A percentile compares a stretch with the other conserved stretches of the same genome.
Conservation (phyloP, 1,139 yeast genomes). For the Yamadazyma atmosphaerica region DNA sequence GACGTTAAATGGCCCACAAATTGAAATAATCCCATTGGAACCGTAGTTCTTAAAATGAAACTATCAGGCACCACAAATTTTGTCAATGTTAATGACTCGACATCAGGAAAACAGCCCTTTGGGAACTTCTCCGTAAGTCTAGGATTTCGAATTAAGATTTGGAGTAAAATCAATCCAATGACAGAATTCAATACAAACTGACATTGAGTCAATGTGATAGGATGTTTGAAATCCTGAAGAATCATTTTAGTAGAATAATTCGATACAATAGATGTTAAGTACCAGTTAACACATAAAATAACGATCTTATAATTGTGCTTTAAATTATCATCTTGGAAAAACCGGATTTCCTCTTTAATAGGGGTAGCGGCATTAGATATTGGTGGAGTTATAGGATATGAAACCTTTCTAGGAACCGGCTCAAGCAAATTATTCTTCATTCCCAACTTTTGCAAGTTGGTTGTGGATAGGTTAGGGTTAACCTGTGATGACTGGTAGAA, state of each 20-base stretch:
- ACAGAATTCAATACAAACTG: conserved; percentile 74
- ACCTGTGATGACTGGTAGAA: conserved; percentile 18
- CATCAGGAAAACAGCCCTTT: conserved; percentile 54
- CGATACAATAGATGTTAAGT: conserved; percentile 75
- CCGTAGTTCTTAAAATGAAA: conserved; percentile 62
- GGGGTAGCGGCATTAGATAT: conserved; percentile 37
- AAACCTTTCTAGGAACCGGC: conserved; percentile 15
- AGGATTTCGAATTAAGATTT: conserved; percentile 20
- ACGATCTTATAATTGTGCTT: conserved; percentile 30
- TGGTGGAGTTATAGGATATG: conserved; percentile 39
- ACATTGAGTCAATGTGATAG: conserved; percentile 80
- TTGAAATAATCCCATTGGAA: conserved; percentile 94
- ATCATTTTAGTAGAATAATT: conserved; percentile 80
- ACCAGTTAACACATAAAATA: conserved; percentile 71
- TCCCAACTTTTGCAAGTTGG: conserved; percentile 24
- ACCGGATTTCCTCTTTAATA: conserved; percentile 12
- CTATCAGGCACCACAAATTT: conserved; percentile 52
- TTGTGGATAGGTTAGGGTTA: conserved; percentile 31
- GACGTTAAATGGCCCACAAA: conserved; percentile 87
- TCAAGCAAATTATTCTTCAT: conserved; percentile 10
- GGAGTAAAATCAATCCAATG: conserved; percentile 42
- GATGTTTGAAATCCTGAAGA: conserved; percentile 66
- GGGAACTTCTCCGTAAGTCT: conserved; percentile 45
- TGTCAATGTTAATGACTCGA: conserved; percentile 17
- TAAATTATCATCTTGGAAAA: background rate